These are phyloP conservation scores for Aethionema arabicum DNA, from an alignment of 345 rosid genomes.

Conservation along the genomic window DNA sequence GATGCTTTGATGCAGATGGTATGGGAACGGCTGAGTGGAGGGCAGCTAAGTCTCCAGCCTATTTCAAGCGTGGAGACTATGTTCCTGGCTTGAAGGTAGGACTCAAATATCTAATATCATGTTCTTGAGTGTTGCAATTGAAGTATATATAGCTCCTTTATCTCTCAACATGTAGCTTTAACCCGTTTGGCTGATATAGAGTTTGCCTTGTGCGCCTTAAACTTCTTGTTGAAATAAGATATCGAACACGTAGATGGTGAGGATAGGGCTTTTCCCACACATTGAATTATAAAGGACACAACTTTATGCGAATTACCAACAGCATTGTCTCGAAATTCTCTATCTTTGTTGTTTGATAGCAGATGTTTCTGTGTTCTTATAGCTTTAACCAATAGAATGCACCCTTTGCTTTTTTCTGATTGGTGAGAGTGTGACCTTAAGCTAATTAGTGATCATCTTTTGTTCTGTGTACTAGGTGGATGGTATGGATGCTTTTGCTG, in stretches of 20 bases:
- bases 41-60: slow-evolving; percentile 85
- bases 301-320: background rate
- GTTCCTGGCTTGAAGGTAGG: slow-evolving; percentile 97
- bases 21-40: slow-evolving; percentile 99
- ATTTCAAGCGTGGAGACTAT: slow-evolving; percentile 97
- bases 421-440: slow-evolving; percentile 12
- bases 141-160: background rate
- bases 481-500: slow-evolving; percentile 97
- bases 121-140: slow-evolving; percentile 4
- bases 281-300: slow-evolving; percentile 9
- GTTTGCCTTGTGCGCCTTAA: background rate
- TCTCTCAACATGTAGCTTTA: background rate
- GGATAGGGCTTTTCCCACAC: background rate
- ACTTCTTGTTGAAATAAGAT: background rate
- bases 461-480: slow-evolving; percentile 57
- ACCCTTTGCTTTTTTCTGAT: background rate
- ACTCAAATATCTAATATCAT: background rate
- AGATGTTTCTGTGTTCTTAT: background rate
- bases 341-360: slow-evolving; percentile 7
- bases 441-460: slow-evolving; percentile 13
- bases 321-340: background rate
- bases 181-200: background rate
- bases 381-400: background rate
- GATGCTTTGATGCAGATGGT: slow-evolving; percentile 62
- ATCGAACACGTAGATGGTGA: background rate